Conservation (phyloP, 345 rosid genomes). For the Sisymbrium altissimum region DNA sequence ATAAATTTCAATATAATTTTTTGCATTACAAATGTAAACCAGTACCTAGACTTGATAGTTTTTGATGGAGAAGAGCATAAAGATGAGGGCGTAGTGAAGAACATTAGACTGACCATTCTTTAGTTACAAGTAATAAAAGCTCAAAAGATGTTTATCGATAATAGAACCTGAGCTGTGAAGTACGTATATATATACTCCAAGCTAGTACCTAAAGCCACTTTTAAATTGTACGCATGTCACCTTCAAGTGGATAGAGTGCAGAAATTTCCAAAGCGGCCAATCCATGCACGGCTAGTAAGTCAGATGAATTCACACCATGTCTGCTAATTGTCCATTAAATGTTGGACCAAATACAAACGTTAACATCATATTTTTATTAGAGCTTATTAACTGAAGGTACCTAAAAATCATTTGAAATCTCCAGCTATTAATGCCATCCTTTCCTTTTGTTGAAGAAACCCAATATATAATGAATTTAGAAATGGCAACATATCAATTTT, state of each 20-base stretch:
- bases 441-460: background rate
- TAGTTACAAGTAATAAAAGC: constrained; percentile 3
- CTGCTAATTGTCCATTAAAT: constrained; percentile 1
- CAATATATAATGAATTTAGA: background rate
- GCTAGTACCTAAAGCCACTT: background rate
- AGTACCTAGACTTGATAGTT: constrained; percentile 25
- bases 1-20: background rate
- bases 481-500: too few relatives aligned
- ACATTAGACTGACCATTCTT: constrained; percentile 17
- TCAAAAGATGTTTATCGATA: background rate
- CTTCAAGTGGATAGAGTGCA: constrained; percentile 21
- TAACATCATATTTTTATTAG: background rate
- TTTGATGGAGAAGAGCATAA: constrained; percentile 21
- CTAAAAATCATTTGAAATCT: background rate
- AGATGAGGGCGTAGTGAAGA: constrained; percentile 3
- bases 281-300: constrained; percentile 24
- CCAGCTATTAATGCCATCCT: background rate
- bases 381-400: background rate
- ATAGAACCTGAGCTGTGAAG: constrained; percentile 1
- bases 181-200: constrained; percentile 15
- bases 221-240: constrained; percentile 25
- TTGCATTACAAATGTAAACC: background rate
- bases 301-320: constrained; percentile 17
- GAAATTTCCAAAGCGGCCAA: constrained; percentile 30
- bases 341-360: background rate